These are phyloP conservation scores for Colletotrichum endophyticum DNA, from an alignment of 2,329 filamentous ascomycete genomes.

Conservation along the genomic window DNA sequence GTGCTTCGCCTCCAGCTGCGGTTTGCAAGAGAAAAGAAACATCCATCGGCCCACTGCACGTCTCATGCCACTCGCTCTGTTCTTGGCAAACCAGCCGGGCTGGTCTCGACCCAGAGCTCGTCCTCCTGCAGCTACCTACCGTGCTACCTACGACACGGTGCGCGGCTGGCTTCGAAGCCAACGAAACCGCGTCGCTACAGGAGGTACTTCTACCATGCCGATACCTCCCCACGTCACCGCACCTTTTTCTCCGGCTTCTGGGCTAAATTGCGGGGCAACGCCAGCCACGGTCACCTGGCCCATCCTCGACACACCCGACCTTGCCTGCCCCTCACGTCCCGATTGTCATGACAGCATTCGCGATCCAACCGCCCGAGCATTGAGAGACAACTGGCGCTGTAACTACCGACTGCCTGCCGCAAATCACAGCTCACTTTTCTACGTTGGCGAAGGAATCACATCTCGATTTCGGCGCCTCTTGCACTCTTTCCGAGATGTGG, in stretches of 20 bases:
- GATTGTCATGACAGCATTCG: conserved; percentile 2
- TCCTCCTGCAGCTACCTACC: neutral
- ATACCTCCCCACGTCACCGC: conserved; percentile 16
- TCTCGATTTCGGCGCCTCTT: neutral
- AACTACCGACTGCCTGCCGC: neutral
- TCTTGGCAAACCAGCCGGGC: neutral
- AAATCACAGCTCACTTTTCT: neutral
- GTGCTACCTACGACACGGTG: neutral
- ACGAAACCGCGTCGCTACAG: neutral
- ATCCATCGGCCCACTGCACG: neutral
- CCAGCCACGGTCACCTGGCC: conserved; percentile 13
- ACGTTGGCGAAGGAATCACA: neutral
- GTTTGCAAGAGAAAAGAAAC: neutral
- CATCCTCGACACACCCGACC: neutral
- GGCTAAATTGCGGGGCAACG: conserved; percentile 16
- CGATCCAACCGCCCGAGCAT: neutral
- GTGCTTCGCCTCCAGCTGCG: neutral
- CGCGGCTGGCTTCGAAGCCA: neutral
- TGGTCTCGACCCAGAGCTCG: neutral
- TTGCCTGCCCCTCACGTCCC: conserved; percentile 11
- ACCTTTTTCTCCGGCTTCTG: conserved; percentile 15
- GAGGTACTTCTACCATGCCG: conserved; percentile 8
- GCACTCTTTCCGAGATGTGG: neutral
- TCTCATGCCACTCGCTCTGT: conserved; percentile 5
- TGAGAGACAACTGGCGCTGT: neutral